Conservation (phyloP, 2,329 filamentous ascomycete genomes). For the Nannizzia gypsea region DNA sequence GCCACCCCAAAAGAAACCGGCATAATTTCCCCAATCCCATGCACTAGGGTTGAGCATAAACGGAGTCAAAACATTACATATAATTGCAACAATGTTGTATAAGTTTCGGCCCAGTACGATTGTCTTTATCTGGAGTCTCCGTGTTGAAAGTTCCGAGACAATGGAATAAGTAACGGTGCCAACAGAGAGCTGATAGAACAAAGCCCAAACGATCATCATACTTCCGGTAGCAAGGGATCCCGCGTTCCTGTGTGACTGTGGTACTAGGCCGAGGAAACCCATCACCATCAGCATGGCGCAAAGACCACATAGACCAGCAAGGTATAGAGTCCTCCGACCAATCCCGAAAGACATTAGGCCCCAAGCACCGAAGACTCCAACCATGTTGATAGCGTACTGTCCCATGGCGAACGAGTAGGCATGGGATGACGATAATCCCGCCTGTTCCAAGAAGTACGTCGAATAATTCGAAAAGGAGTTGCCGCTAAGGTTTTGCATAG, state of each 20-base stretch:
- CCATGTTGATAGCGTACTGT: slow-evolving; percentile 58
- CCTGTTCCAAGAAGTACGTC: slow-evolving; percentile 48
- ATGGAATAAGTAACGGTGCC: slow-evolving; percentile 85
- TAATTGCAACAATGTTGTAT: slow-evolving; percentile 70
- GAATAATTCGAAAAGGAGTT: slow-evolving; percentile 55
- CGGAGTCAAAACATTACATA: slow-evolving; percentile 70
- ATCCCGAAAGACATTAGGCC: slow-evolving; percentile 62
- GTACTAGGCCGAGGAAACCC: slow-evolving; percentile 69
- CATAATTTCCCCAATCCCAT: slow-evolving; percentile 81
- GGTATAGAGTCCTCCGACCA: slow-evolving; percentile 63
- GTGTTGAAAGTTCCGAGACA: slow-evolving; percentile 71
- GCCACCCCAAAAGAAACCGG: slow-evolving; percentile 79
- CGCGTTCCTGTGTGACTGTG: slow-evolving; percentile 44
- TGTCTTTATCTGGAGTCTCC: slow-evolving; percentile 79
- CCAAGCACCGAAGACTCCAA: slow-evolving; percentile 72
- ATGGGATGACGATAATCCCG: slow-evolving; percentile 39
- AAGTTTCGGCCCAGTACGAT: slow-evolving; percentile 73
- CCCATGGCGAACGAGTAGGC: slow-evolving; percentile 48
- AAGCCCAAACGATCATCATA: slow-evolving; percentile 73
- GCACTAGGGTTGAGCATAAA: slow-evolving; percentile 84
- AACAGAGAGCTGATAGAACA: slow-evolving; percentile 76
- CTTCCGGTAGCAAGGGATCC: slow-evolving; percentile 67
- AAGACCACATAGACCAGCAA: slow-evolving; percentile 62
- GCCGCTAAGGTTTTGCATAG: slow-evolving; percentile 53
- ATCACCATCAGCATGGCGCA: slow-evolving; percentile 69